Conservation (phyloP, 352 stramenopile genomes). For the Phytophthora idaei region DNA sequence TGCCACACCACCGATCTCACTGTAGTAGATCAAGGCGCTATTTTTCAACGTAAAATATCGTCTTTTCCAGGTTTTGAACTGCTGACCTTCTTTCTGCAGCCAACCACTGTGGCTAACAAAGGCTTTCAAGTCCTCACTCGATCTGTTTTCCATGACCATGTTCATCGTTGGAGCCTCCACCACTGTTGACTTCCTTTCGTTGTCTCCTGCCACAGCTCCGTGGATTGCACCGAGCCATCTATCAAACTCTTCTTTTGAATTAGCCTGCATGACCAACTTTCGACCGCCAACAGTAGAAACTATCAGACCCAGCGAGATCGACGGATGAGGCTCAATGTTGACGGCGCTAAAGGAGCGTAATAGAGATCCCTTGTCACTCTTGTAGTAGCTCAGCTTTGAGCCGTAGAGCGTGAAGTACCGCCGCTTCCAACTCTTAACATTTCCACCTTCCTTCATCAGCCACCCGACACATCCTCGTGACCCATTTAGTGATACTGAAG, state of each 20-base stretch:
- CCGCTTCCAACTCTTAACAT: constrained; percentile 74
- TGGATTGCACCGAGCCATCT: constrained; percentile 60
- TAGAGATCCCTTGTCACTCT: constrained; percentile 63
- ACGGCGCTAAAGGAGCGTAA: constrained; percentile 53
- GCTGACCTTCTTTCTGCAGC: constrained; percentile 78
- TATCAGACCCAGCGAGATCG: constrained; percentile 46
- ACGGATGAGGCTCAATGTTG: constrained; percentile 39
- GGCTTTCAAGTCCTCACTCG: constrained; percentile 30
- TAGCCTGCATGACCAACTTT: constrained; percentile 65
- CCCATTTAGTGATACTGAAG: constrained; percentile 23
- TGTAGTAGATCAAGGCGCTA: constrained; percentile 76
- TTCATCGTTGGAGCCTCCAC: constrained; percentile 18
- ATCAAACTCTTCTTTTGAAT: constrained; percentile 67
- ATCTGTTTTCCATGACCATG: constrained; percentile 12
- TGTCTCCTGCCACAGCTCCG: constrained; percentile 29
- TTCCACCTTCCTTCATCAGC: constrained; percentile 70
- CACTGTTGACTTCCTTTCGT: constrained; percentile 7
- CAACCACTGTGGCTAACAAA: constrained; percentile 56
- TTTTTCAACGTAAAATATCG: constrained; percentile 80
- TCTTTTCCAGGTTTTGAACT: constrained; percentile 81
- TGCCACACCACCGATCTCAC: constrained; percentile 57
- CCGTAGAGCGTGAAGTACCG: constrained; percentile 80
- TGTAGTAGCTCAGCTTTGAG: constrained; percentile 78
- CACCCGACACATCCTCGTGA: constrained; percentile 59
- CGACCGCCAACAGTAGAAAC: constrained; percentile 51